A percentile compares a stretch with the other conserved stretches of the same genome.
These are phyloP conservation scores for Salix dunnii DNA, from an alignment of 345 rosid genomes.

Conservation along the genomic window DNA sequence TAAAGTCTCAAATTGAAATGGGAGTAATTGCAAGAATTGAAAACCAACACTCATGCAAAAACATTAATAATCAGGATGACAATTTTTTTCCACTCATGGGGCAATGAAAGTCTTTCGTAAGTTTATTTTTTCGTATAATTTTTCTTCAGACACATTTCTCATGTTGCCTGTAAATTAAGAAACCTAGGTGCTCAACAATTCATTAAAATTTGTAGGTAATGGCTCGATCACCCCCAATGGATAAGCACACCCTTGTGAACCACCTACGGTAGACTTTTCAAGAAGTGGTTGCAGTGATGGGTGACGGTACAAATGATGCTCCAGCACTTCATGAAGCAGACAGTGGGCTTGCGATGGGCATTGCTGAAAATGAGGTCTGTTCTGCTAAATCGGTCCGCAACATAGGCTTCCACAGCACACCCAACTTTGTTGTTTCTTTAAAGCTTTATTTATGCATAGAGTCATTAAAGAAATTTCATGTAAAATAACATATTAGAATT, in stretches of 20 bases:
- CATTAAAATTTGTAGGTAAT: constrained; percentile 25
- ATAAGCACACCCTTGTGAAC: constrained; percentile 29
- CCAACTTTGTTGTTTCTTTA: not conserved
- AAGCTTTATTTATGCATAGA: not conserved
- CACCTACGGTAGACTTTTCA: constrained; percentile 27
- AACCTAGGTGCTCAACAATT: not conserved
- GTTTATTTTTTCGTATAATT: not conserved
- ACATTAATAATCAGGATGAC: not conserved
- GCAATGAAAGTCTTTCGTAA: not conserved
- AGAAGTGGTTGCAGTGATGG: constrained; percentile 70
- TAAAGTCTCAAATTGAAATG: not conserved
- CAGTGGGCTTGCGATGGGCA: constrained; percentile 70
- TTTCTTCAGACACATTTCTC: not conserved
- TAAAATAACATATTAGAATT: not conserved
- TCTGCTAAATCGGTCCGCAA: not conserved
- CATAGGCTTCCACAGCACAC: not conserved
- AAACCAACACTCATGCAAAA: not conserved
- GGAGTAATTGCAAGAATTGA: not conserved
- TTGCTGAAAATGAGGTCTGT: constrained; percentile 62
- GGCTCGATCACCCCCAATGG: constrained; percentile 36
- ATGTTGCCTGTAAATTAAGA: not conserved
- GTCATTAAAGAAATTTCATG: not conserved
- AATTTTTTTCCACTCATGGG: not conserved
- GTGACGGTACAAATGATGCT: constrained; percentile 70
- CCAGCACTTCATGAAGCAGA: constrained; percentile 67